Conservation (phyloP, 1,284 basidiomycete species). For the Tremellales sp. region DNA sequence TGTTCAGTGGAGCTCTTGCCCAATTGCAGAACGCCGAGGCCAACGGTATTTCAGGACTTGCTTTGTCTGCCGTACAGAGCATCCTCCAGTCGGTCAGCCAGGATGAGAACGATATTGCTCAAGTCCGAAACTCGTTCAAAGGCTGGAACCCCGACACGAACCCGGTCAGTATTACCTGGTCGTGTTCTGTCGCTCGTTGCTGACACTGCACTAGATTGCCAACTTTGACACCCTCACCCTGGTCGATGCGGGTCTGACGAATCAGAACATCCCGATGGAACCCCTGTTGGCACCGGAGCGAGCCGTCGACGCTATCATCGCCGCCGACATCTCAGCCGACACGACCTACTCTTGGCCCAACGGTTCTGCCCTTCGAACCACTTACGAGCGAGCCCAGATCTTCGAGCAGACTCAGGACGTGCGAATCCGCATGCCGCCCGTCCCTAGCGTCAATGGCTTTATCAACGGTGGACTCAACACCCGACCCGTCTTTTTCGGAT, state of each 20-base stretch:
- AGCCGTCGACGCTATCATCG: constrained; percentile 53
- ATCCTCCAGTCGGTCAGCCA: constrained; percentile 39
- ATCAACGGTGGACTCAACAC: constrained; percentile 54
- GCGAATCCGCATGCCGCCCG: constrained; percentile 45
- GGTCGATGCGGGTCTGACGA: constrained; percentile 52
- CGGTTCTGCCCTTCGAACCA: constrained; percentile 49
- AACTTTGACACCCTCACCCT: constrained; percentile 45
- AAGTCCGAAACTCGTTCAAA: constrained; percentile 50
- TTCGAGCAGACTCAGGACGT: constrained; percentile 29
- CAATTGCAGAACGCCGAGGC: constrained; percentile 36
- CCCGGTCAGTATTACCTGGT: constrained; percentile 26
- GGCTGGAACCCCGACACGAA: constrained; percentile 41
- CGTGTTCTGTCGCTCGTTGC: constrained; percentile 2
- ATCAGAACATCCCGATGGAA: constrained; percentile 53
- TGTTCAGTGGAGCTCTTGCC: constrained; percentile 41
- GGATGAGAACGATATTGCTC: constrained; percentile 49
- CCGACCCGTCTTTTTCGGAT: constrained; percentile 50
- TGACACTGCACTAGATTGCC: constrained; percentile 20
- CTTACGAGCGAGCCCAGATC: constrained; percentile 30
- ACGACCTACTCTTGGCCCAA: constrained; percentile 53
- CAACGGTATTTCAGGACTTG: constrained; percentile 30
- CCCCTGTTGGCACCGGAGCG: constrained; percentile 53
- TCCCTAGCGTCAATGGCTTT: constrained; percentile 52
- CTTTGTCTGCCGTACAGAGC: constrained; percentile 29
- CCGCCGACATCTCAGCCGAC: constrained; percentile 55